Conservation (phyloP, 257 asterid genomes). For the Forsythia viridissima region DNA sequence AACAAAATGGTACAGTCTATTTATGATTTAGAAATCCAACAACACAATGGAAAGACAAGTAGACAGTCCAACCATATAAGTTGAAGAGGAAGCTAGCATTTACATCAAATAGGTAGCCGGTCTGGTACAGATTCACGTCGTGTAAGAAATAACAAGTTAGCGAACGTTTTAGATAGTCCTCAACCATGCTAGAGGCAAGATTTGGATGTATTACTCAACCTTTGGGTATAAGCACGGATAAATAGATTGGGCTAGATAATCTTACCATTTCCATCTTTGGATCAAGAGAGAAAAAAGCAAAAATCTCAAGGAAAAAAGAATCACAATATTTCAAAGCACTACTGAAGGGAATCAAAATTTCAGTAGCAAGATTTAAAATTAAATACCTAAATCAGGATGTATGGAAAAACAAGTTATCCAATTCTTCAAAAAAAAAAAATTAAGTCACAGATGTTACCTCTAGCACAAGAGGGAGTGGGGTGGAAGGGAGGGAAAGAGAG, state of each 20-base stretch:
- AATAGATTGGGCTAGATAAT: neutral
- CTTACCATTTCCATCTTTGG: neutral
- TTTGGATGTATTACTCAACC: neutral
- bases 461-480: neutral
- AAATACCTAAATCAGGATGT: too few relatives aligned
- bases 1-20: neutral
- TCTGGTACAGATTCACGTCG: neutral
- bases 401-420: too few relatives aligned
- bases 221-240: neutral
- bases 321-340: neutral
- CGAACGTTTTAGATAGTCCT: neutral
- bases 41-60: neutral
- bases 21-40: neutral
- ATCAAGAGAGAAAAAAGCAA: neutral
- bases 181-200: neutral
- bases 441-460: neutral
- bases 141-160: neutral
- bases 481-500: neutral
- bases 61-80: neutral
- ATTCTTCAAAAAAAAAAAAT: too few relatives aligned
- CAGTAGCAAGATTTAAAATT: neutral
- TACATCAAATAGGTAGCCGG: slow-evolving; percentile 2
- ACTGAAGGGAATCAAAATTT: neutral
- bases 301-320: slow-evolving; percentile 1
- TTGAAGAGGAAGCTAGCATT: neutral